These are phyloP conservation scores for Pseudomicrostroma phylloplanum DNA, from an alignment of 1,284 basidiomycete genomes.

Conservation along the genomic window DNA sequence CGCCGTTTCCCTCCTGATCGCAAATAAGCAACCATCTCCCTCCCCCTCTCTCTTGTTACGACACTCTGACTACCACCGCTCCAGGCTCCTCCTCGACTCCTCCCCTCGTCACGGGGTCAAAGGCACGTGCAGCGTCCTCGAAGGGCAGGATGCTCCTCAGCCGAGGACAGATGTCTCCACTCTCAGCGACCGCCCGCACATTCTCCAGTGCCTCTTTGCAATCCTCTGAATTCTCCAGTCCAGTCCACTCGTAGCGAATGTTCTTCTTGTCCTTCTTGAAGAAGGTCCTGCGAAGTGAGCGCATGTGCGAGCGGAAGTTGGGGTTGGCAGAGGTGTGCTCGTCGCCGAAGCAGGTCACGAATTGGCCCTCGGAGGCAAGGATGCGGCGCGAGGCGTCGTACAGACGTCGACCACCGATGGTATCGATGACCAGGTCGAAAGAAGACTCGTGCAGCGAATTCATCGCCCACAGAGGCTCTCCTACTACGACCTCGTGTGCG, in stretches of 20 bases:
- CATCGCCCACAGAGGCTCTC: conserved; percentile 52
- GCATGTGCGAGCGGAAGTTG: conserved; percentile 44
- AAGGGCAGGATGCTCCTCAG: conserved; percentile 43
- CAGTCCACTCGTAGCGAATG: conserved; percentile 50
- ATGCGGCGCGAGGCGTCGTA: conserved; percentile 53
- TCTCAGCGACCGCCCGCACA: conserved; percentile 37
- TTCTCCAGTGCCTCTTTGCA: conserved; percentile 42
- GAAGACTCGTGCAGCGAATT: conserved; percentile 52
- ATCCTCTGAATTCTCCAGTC: conserved; percentile 38
- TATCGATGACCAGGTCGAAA: conserved; percentile 51
- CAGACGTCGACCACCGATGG: conserved; percentile 44
- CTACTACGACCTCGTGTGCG: conserved; percentile 52
- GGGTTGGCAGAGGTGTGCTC: conserved; percentile 36
- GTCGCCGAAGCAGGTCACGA: conserved; percentile 50
- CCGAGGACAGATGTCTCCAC: conserved; percentile 42
- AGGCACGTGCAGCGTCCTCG: conserved; percentile 40
- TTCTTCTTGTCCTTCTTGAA: conserved; percentile 53
- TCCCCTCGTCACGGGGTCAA: conserved; percentile 26
- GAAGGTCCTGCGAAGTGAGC: conserved; percentile 50
- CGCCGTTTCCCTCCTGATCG: too few species aligned
- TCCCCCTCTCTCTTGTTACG: conserved; percentile 10
- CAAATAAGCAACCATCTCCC: too few species aligned
- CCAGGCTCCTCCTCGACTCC: conserved; percentile 30
- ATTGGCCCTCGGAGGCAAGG: conserved; percentile 50
- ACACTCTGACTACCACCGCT: conserved; percentile 39